Evolutionary conservation across 2,329 filamentous ascomycete species (phyloP).

Genomic region (Fusarium sp.): DNA sequence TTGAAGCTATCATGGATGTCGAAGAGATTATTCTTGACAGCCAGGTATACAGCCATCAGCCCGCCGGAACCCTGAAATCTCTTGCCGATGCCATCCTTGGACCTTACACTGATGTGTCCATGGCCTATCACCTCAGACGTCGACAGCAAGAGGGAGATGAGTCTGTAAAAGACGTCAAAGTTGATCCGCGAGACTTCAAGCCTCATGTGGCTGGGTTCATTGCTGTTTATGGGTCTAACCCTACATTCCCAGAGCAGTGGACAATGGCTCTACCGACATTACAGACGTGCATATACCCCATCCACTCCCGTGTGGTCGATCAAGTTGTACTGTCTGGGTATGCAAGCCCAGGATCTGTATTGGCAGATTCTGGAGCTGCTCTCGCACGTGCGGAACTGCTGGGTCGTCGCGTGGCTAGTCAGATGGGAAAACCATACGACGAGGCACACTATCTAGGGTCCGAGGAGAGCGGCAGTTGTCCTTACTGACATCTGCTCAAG

Average conservation of each 20-base stretch:
- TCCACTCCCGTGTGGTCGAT: background rate
- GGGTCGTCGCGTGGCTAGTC: background rate
- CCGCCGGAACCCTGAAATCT: background rate
- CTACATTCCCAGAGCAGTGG: background rate
- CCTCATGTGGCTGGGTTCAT: background rate
- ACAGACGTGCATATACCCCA: background rate
- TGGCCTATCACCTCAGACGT: accelerated
- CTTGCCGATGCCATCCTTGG: background rate
- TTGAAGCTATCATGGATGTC: background rate
- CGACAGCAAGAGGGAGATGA: background rate
- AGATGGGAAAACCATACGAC: background rate
- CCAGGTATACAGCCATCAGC: background rate
- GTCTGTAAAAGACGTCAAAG: background rate
- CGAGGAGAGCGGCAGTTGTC: background rate
- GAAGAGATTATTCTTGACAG: background rate
- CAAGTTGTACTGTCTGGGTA: background rate
- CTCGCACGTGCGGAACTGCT: background rate
- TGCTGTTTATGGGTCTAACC: background rate
- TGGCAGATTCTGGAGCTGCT: background rate
- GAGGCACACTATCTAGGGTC: background rate
- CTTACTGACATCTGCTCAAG: background rate
- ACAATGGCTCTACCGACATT: background rate
- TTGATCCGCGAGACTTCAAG: background rate
- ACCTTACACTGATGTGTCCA: accelerated
- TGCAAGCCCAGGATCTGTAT: background rate